Evolutionary conservation across 331 rosid genomes (phyloP).

Genomic region (Acacia pycnantha): DNA sequence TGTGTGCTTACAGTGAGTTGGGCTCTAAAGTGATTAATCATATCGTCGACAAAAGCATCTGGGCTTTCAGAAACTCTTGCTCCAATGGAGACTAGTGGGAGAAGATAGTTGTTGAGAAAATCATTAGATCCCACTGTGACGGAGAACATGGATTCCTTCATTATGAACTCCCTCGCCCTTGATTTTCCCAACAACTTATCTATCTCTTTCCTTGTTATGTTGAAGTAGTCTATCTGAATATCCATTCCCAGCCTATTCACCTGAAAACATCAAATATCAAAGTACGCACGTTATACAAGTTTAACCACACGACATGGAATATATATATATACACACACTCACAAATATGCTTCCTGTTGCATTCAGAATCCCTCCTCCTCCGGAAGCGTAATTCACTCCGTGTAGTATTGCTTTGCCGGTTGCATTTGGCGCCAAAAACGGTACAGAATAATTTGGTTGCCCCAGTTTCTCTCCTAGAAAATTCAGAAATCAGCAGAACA

Average conservation of each 20-base stretch:
- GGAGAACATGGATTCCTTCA: conserved; percentile 73
- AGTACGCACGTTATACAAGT: not conserved
- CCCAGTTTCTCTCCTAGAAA: conserved; percentile 86
- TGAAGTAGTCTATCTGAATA: conserved; percentile 78
- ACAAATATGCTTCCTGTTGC: conserved; percentile 96
- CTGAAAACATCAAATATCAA: conserved; percentile 33
- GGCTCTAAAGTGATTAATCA: conserved; percentile 61
- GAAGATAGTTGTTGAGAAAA: conserved; percentile 85
- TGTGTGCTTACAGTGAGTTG: conserved; percentile 64
- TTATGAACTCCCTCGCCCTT: conserved; percentile 57
- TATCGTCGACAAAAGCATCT: conserved; percentile 63
- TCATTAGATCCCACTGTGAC: conserved; percentile 83
- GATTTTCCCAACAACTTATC: conserved; percentile 63
- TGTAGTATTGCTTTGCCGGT: conserved; percentile 55
- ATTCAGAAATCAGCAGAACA: not conserved
- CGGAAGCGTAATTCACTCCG: conserved; percentile 97
- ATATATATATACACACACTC: not conserved
- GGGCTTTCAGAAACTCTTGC: conserved; percentile 75
- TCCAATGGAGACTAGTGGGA: conserved; percentile 80
- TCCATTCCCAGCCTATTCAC: conserved; percentile 93
- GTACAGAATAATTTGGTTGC: conserved; percentile 61
- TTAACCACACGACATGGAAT: not conserved
- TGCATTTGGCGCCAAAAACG: conserved; percentile 76
- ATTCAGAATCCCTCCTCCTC: conserved; percentile 91
- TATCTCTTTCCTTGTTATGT: conserved; percentile 67